Evolutionary conservation across 129 eudicot genomes (phyloP), one percentile per base, ranked within the genome.

Genomic region (Mikania micrantha): DNA sequence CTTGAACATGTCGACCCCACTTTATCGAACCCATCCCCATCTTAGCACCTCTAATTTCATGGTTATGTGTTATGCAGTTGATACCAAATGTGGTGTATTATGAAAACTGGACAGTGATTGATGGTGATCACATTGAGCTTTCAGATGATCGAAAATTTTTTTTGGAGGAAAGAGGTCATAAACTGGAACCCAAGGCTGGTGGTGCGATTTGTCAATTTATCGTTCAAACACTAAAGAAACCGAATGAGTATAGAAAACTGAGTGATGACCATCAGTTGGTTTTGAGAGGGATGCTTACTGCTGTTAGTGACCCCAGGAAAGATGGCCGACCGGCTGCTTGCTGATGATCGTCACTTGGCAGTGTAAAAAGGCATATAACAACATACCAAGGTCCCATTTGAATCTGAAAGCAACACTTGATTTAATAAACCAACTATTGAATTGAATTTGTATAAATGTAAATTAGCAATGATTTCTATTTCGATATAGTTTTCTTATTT

Each of bases 221-320:
- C 17, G 90, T 87, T 74, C 99, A 93, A 52, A 76, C 79, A 12
- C 68, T 84, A 19, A 47, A 69, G 17, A 70, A 77, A 17, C 57
- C 50, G 16, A 52, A 67, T 28, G 66, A 71, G 57, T 80, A 84
- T 20, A 53, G 82, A 41, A 82, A 79, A 59, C 13, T 36, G 25
- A 78, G 75, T n/a, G 53, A 71, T 72, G 61, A 35, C 32, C 62
- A 41, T 2, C 50, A 31, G 1, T 69, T 49, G 42, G 78, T 74
- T 25, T 42, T 68, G 4, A 82, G n/a, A 60, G 96, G 96, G 59
- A 50, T 77, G 41, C 90, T 93, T 45, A 89, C 88, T 7, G 96
- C 95, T 5, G 95, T 93, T 13, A 80, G 96, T 21, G 96, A 93
- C 69, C 92, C 95, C 10, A 82, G 99, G 68, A 89, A 89, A 83